Percentiles rank a stretch among this genome's conserved stretches.
These are phyloP conservation scores for Fusarium floridanum DNA, from an alignment of 2,329 filamentous ascomycete species.

Conservation along the genomic window DNA sequence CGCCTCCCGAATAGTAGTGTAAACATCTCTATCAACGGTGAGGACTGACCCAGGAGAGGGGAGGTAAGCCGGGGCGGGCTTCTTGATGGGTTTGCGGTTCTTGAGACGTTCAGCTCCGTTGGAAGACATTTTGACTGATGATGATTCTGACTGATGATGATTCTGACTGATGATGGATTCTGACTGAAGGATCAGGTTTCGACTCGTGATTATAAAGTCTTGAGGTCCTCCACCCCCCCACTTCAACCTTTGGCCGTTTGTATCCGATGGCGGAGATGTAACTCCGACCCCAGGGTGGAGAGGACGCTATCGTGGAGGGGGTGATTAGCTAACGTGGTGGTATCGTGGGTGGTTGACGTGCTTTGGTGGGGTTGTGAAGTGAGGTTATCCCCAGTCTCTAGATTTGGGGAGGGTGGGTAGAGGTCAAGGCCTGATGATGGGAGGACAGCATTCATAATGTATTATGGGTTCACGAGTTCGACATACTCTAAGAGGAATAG, in stretches of 20 bases:
- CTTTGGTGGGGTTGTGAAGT: slow-evolving; percentile 2
- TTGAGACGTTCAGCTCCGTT: slow-evolving; percentile 54
- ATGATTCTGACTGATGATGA: background rate
- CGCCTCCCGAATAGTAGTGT: slow-evolving; percentile 71
- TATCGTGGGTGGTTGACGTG: background rate
- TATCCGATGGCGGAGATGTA: slow-evolving; percentile 27
- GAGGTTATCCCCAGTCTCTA: background rate
- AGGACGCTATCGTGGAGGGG: background rate
- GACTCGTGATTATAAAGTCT: slow-evolving; percentile 12
- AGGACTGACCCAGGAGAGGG: slow-evolving; percentile 58
- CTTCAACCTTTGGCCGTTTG: slow-evolving; percentile 21
- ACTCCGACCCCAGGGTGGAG: slow-evolving; percentile 7
- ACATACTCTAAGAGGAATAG: background rate
- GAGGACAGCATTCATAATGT: background rate
- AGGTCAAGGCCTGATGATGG: too few species aligned
- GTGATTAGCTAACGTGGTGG: background rate
- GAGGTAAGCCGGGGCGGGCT: slow-evolving; percentile 64
- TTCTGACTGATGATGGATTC: background rate
- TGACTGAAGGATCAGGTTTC: too few species aligned
- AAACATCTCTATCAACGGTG: slow-evolving; percentile 60
- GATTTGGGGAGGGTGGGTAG: background rate
- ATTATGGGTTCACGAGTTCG: background rate
- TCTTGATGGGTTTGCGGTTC: slow-evolving; percentile 59
- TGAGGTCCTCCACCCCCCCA: slow-evolving; percentile 33
- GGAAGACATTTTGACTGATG: slow-evolving; percentile 34